Evolutionary conservation across 2,329 filamentous ascomycete species (phyloP), one percentile per base, ranked within the genome.

Genomic region (Phoma herbarum): DNA sequence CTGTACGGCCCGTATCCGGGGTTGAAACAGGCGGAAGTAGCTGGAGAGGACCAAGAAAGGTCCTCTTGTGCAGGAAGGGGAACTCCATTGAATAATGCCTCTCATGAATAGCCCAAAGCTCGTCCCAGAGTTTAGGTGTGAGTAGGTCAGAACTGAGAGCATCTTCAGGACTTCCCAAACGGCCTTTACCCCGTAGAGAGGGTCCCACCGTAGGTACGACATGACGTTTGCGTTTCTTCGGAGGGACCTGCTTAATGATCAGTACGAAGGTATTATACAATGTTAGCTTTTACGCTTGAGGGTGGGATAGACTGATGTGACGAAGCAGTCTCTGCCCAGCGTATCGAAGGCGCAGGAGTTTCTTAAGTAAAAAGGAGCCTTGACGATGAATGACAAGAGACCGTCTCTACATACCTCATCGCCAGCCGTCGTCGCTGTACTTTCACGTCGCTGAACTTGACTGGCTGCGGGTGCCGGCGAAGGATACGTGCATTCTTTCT

Each of bases 401-500:
- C 31, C 42, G 43, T 18, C 20, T 26, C 11, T 8, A 65, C 66
- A 66, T 59, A 71, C 68, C 48, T 74, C 71, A 5, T 58, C 61
- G 4, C 69, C 63, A 18, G 61, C 61, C 20, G 64, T 51, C 7
- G 64, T 64, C 55, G 67, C 73, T 10, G 64, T 62, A 60, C 70
- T 75, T 26, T 69, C 69, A 78, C 80, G 74, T 25, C 83, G 84
- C 14, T 77, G 72, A 9, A 79, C 78, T 9, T 65, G 72, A 11
- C 41, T 53, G 52, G 31, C 46, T 12, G 55, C 16, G 28, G 76
- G 68, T 14, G 78, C 77, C 7, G 83, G 79, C 29, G 86, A 80
- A 9, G 90, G 89, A 75, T 93, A 92, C 61, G 85, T 85, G 73
- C 92, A 95, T 59, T 91, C 85, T 72, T 90, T 85, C 43, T 88